phyloP scores from a whole-genome alignment of 768 basidiomycete genomes.

The Cyathus striatus region DNA sequence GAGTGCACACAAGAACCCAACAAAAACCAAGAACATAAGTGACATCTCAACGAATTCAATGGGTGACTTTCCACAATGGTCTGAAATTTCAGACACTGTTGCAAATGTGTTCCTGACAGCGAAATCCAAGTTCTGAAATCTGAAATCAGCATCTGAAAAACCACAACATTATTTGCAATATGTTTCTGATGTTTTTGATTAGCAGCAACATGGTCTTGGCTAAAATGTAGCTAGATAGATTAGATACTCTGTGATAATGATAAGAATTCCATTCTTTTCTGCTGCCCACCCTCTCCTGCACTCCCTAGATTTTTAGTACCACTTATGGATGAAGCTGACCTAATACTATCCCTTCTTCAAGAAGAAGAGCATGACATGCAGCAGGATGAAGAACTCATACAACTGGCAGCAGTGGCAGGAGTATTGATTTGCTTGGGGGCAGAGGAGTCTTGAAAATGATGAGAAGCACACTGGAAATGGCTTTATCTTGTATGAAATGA shows the following conservation, averaged over 20 bases:
- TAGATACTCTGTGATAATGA: neutral
- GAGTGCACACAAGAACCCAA: too few species aligned
- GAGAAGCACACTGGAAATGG: neutral
- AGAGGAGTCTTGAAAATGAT: neutral
- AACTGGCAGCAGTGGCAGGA: neutral
- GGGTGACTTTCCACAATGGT: neutral
- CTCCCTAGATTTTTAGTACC: too few species aligned
- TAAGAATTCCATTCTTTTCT: neutral
- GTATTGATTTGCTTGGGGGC: neutral
- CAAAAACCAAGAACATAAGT: too few species aligned
- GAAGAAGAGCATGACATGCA: neutral
- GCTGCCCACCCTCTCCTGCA: too few species aligned
- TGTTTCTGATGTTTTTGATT: neutral
- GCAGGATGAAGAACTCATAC: neutral
- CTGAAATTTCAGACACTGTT: neutral
- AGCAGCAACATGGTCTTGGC: neutral
- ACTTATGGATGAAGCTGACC: neutral
- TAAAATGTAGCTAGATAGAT: neutral
- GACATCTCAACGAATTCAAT: too few species aligned
- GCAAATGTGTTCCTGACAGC: neutral
- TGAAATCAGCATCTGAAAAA: neutral
- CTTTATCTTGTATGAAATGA: neutral
- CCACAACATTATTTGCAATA: too few species aligned
- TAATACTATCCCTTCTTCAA: neutral
- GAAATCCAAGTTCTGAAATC: neutral